These are phyloP conservation scores for Cercospora sp. DNA, from an alignment of 2,329 filamentous ascomycete species.

Conservation along the genomic window DNA sequence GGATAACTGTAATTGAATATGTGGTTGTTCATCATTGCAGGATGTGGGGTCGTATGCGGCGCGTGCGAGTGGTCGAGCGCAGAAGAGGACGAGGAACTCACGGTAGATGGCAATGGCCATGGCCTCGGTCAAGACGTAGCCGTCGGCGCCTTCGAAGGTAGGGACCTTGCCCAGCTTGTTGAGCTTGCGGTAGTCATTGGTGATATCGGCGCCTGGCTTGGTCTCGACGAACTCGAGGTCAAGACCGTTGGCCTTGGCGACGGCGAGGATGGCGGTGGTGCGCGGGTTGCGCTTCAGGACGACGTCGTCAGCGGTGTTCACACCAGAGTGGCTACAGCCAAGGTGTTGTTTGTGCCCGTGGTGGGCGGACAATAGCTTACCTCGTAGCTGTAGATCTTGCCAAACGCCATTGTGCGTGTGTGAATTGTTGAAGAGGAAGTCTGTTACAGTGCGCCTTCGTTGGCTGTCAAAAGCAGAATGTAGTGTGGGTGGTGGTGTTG, in stretches of 20 bases:
- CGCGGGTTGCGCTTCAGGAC: conserved; percentile 75
- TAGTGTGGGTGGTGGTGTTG: conserved; percentile 11
- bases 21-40: conserved; percentile 69
- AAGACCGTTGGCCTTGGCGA: conserved; percentile 96
- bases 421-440: conserved; percentile 15
- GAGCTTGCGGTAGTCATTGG: conserved; percentile 77
- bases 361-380: conserved; percentile 54
- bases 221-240: conserved; percentile 82
- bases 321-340: neutral
- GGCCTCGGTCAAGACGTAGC: conserved; percentile 82
- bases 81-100: conserved; percentile 58
- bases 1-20: conserved; percentile 75
- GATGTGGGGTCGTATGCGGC: conserved; percentile 11
- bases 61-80: neutral
- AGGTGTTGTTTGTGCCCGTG: conserved; percentile 17
- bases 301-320: conserved; percentile 9
- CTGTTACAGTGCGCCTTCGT: conserved; percentile 35
- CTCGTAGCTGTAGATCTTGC: conserved; percentile 88
- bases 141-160: conserved; percentile 88
- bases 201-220: conserved; percentile 63
- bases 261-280: conserved; percentile 82
- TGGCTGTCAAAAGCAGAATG: conserved; percentile 27
- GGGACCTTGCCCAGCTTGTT: conserved; percentile 90
- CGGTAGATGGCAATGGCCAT: conserved; percentile 97
- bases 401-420: conserved; percentile 60